A percentile compares a stretch with the other conserved stretches of the same genome.
These are phyloP conservation scores for Marsdenia floribunda DNA, from an alignment of 257 asterid genomes.

Conservation along the genomic window DNA sequence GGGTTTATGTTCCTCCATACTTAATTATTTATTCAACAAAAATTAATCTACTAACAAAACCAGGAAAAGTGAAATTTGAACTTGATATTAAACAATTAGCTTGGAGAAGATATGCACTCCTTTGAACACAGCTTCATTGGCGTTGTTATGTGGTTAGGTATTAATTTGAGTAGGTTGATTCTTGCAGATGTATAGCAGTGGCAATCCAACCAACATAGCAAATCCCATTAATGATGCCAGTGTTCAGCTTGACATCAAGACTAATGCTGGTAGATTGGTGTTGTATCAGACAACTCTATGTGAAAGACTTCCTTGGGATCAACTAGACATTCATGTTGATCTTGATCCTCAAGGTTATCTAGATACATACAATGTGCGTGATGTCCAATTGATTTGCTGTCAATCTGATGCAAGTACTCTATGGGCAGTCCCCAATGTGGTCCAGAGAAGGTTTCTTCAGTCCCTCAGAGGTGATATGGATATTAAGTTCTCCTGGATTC, in stretches of 20 bases:
- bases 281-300: constrained; percentile 89
- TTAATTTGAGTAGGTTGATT: constrained; percentile 15
- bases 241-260: constrained; percentile 83
- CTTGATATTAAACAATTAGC: neutral
- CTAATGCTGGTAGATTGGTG: constrained; percentile 71
- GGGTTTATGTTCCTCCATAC: neutral
- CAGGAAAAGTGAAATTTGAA: neutral
- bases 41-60: neutral
- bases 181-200: constrained; percentile 94
- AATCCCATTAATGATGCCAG: constrained; percentile 92
- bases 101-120: neutral
- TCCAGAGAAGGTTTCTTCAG: constrained; percentile 61
- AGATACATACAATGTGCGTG: constrained; percentile 60
- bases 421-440: constrained; percentile 89
- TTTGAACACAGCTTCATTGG: neutral
- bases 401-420: constrained; percentile 79
- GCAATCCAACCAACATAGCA: constrained; percentile 95
- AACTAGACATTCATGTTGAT: constrained; percentile 32
- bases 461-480: constrained; percentile 60
- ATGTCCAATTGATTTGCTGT: constrained; percentile 91
- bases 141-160: neutral
- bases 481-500: constrained; percentile 79
- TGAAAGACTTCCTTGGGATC: constrained; percentile 64
- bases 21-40: neutral
- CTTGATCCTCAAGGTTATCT: constrained; percentile 69